Conservation (phyloP, 306 rosid species). For the Vachellia collinsii region DNA sequence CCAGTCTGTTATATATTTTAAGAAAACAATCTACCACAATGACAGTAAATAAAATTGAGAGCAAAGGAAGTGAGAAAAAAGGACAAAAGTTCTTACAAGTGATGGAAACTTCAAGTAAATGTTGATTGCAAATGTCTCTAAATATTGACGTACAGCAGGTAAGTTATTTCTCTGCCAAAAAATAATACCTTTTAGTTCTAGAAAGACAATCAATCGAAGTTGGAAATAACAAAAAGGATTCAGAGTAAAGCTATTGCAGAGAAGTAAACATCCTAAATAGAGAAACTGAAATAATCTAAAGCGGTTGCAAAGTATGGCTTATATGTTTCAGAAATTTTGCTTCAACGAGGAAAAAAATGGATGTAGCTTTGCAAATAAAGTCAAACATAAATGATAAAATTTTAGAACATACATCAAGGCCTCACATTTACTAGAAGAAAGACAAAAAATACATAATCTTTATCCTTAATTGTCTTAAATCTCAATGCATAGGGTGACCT, state of each 20-base stretch:
- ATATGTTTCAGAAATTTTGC: conserved; percentile 26
- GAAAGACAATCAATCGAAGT: conserved; percentile 26
- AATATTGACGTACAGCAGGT: conserved; percentile 94
- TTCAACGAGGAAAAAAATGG: background rate
- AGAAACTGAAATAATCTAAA: conserved; percentile 5
- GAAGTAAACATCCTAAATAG: conserved; percentile 6
- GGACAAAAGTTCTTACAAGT: conserved; percentile 57
- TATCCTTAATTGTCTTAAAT: conserved; percentile 21
- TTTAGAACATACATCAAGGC: background rate
- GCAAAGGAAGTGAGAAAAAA: conserved; percentile 19
- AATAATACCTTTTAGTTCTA: conserved; percentile 16
- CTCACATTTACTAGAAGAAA: background rate
- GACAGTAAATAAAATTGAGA: conserved; percentile 22
- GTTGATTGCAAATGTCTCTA: conserved; percentile 93
- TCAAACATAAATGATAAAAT: background rate
- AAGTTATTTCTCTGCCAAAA: conserved; percentile 85
- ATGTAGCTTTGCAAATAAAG: conserved; percentile 9
- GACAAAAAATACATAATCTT: conserved; percentile 20
- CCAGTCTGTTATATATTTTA: background rate
- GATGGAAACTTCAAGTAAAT: conserved; percentile 85
- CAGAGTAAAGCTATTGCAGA: conserved; percentile 1
- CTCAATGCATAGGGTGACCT: conserved; percentile 9
- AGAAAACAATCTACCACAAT: background rate
- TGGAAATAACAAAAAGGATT: conserved; percentile 9
- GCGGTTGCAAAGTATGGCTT: background rate